phyloP scores from a whole-genome alignment of 495 filamentous ascomycete species.

The Neurospora sp. region DNA sequence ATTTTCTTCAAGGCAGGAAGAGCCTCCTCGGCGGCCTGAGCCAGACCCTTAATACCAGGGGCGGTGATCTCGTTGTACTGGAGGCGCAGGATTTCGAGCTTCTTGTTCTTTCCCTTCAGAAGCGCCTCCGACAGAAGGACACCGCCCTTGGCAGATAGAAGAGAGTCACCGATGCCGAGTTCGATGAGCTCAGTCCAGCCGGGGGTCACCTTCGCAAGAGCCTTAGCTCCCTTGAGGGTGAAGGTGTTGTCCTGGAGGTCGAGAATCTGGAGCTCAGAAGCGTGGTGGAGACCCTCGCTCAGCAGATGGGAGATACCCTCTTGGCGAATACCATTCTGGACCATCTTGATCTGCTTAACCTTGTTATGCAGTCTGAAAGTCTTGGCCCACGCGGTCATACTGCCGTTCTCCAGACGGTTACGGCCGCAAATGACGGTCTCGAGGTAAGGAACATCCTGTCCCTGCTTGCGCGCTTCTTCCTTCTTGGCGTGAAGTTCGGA shows the following conservation, averaged over 20 bases:
- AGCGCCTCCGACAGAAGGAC: constrained; percentile 63
- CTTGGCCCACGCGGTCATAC: constrained; percentile 89
- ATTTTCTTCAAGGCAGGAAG: constrained; percentile 70
- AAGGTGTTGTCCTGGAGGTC: constrained; percentile 98
- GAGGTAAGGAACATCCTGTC: constrained; percentile 62
- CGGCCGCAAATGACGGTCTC: constrained; percentile 94
- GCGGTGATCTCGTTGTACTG: constrained; percentile 93
- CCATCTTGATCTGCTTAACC: constrained; percentile 87
- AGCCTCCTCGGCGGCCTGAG: constrained; percentile 49
- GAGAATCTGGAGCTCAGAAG: constrained; percentile 54
- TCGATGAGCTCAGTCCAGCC: constrained; percentile 70
- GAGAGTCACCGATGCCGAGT: constrained; percentile 80
- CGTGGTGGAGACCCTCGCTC: constrained; percentile 61
- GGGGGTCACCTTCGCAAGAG: constrained; percentile 61
- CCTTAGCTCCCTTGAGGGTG: constrained; percentile 67
- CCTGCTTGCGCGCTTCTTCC: constrained; percentile 55
- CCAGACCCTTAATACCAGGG: constrained; percentile 57
- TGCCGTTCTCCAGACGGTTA: constrained; percentile 89
- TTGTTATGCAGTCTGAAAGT: constrained; percentile 70
- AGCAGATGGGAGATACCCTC: constrained; percentile 78
- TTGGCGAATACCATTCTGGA: constrained; percentile 93
- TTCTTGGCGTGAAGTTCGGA: constrained; percentile 68
- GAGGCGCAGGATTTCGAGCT: constrained; percentile 67
- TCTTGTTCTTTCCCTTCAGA: constrained; percentile 60
- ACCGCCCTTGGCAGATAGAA: constrained; percentile 72